phyloP scores from a whole-genome alignment of 805 yeast species.

The Myxozyma melibiosi region DNA sequence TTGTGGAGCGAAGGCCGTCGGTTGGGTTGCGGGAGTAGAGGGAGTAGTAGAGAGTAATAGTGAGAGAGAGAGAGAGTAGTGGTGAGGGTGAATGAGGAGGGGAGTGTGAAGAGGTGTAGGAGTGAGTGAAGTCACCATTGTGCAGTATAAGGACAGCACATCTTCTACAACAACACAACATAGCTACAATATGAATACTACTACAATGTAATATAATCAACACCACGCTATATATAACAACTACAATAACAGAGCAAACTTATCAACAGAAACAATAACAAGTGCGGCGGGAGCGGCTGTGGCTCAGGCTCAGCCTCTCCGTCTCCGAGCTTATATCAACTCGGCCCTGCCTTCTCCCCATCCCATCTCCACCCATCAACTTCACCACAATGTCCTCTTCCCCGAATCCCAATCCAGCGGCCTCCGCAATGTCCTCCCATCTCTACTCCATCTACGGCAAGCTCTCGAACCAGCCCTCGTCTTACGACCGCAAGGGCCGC shows the following conservation, averaged over 20 bases:
- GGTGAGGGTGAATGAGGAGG: no score
- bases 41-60: no score
- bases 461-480: conserved; percentile 28
- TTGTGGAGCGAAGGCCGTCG: conserved; percentile 49
- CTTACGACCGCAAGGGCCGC: conserved; percentile 26
- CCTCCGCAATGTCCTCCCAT: conserved; percentile 8
- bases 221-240: no score
- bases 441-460: conserved; percentile 30
- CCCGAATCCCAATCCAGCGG: not conserved
- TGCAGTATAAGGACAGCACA: no score
- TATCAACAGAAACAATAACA: no score
- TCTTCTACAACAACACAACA: no score
- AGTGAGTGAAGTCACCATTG: no score
- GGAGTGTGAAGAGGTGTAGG: no score
- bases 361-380: not conserved
- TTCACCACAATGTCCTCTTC: not conserved
- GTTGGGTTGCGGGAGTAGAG: not conserved
- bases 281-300: not conserved
- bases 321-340: not conserved
- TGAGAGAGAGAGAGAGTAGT: no score
- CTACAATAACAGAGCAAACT: no score
- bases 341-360: not conserved
- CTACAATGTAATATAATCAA: no score
- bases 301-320: conserved; percentile 2
- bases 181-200: no score